Evolutionary conservation across 2,329 filamentous ascomycete species (phyloP).

Genomic region (Aspergillus sp.): DNA sequence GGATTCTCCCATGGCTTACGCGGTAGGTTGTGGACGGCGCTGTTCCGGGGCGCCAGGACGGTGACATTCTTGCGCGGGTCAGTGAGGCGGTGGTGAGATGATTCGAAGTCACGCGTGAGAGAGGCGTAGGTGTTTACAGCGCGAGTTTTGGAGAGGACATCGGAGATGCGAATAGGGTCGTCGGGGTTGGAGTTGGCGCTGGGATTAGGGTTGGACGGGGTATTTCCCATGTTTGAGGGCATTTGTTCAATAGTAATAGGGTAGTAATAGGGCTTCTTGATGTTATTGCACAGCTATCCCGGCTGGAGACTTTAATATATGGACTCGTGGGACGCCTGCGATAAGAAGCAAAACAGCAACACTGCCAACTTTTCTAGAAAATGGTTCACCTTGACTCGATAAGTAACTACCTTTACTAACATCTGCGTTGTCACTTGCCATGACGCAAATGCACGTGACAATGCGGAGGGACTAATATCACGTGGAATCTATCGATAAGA

Average conservation of each 20-base stretch:
- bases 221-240: background rate
- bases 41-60: conserved; percentile 80
- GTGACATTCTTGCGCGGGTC: conserved; percentile 63
- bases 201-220: background rate
- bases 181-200: background rate
- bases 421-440: background rate
- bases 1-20: conserved; percentile 67
- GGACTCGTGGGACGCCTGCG: conserved; percentile 14
- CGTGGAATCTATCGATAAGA: conserved; percentile 17
- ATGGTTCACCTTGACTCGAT: too few relatives aligned
- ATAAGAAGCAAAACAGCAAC: too few relatives aligned
- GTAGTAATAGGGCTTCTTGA: too few relatives aligned
- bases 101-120: conserved; percentile 65
- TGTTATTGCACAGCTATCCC: too few relatives aligned
- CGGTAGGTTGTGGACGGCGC: conserved; percentile 65
- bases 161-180: conserved; percentile 60
- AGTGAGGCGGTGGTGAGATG: conserved; percentile 61
- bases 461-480: background rate
- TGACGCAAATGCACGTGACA: conserved; percentile 19
- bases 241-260: too few relatives aligned
- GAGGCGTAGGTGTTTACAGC: conserved; percentile 77
- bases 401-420: background rate
- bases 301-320: conserved; percentile 4
- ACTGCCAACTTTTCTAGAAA: too few relatives aligned
- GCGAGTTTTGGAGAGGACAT: conserved; percentile 72